A percentile compares a stretch with the other conserved stretches of the same genome.
These are phyloP conservation scores for Teunomyces tritomae DNA, from an alignment of 805 yeast genomes.

Conservation along the genomic window DNA sequence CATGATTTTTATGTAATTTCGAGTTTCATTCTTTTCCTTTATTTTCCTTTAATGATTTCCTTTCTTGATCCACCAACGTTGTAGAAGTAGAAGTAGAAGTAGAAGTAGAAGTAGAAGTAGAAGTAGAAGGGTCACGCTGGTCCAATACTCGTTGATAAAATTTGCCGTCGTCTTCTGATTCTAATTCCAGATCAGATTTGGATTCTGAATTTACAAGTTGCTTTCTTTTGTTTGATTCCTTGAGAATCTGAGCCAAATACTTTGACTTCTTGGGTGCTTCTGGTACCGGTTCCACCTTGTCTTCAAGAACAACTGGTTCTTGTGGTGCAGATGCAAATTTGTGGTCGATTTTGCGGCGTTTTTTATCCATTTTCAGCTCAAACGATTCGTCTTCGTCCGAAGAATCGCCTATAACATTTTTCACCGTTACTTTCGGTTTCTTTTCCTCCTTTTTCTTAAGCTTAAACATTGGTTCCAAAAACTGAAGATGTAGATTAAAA, in stretches of 20 bases:
- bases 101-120: background rate
- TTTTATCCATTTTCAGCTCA: background rate
- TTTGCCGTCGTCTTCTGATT: background rate
- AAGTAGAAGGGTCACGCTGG: background rate
- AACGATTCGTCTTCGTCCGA: background rate
- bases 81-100: background rate
- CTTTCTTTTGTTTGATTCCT: slow-evolving; percentile 42
- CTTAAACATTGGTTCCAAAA: slow-evolving; percentile 34
- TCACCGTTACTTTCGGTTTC: background rate
- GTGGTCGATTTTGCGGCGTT: background rate
- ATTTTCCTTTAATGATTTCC: background rate
- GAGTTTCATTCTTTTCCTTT: background rate
- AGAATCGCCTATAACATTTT: background rate
- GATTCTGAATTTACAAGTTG: slow-evolving; percentile 45
- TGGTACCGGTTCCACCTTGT: background rate
- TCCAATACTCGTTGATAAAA: background rate
- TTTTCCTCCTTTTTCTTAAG: slow-evolving; percentile 12
- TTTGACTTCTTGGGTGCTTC: background rate
- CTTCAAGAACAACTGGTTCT: background rate
- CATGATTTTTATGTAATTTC: background rate
- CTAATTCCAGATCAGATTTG: slow-evolving; percentile 7
- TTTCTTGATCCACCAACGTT: background rate
- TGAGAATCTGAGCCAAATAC: slow-evolving; percentile 37
- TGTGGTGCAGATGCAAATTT: background rate
- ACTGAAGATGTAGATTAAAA: too few relatives aligned